phyloP scores from a whole-genome alignment of 1,139 yeast species.

The Pichia norvegensis region DNA sequence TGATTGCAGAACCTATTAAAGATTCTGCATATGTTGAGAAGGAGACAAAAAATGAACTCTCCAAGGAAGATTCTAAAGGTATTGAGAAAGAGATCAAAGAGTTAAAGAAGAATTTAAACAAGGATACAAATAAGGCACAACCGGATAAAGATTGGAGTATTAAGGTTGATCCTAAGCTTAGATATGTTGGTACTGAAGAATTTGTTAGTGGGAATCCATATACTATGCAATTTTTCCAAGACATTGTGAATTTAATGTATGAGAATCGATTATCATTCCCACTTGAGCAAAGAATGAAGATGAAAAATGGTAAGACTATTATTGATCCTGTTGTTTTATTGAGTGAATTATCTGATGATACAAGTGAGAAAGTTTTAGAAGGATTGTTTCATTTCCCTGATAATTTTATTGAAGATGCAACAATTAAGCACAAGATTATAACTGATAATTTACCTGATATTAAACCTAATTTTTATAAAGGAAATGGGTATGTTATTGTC shows the following conservation, averaged over 20 bases:
- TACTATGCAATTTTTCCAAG: conserved; percentile 22
- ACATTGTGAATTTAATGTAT: conserved; percentile 21
- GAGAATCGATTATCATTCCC: conserved; percentile 16
- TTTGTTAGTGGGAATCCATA: conserved; percentile 22
- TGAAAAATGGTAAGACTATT: conserved; percentile 19
- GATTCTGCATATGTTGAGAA: background rate
- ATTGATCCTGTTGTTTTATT: conserved; percentile 15
- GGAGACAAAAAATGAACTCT: background rate
- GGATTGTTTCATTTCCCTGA: conserved; percentile 15
- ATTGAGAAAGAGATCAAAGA: background rate
- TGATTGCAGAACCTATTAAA: background rate
- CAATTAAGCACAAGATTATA: conserved; percentile 18
- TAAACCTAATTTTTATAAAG: conserved; percentile 26
- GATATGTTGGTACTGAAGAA: conserved; percentile 19
- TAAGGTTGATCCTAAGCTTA: conserved; percentile 15
- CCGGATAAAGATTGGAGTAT: conserved; percentile 4
- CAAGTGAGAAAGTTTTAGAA: conserved; percentile 13
- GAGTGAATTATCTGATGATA: conserved; percentile 23
- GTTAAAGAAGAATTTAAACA: background rate
- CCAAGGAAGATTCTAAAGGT: background rate
- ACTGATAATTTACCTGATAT: conserved; percentile 15
- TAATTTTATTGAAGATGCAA: conserved; percentile 19
- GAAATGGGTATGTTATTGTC: conserved; percentile 54
- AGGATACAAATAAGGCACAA: conserved; percentile 4
- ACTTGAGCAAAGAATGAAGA: conserved; percentile 18